Percentiles rank a stretch among this genome's conserved stretches.
Evolutionary conservation across 2,329 filamentous ascomycete species (phyloP).

Genomic region (Alternaria burnsii): DNA sequence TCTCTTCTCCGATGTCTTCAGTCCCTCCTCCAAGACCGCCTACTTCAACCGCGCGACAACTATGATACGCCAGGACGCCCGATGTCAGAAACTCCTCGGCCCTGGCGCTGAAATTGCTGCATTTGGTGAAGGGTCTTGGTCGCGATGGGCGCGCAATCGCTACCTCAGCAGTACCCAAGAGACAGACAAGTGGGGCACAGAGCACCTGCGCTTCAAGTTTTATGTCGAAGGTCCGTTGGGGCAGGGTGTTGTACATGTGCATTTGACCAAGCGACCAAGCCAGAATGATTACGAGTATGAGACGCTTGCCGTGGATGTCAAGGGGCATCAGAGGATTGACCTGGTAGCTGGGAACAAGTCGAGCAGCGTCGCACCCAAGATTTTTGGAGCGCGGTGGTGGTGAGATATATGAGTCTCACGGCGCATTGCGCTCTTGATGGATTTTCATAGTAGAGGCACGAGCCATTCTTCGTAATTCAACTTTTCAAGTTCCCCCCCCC

Average conservation of each 20-base stretch:
- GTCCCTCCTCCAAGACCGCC: slow-evolving; percentile 78
- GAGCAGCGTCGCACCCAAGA: slow-evolving; percentile 44
- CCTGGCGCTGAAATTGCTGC: slow-evolving; percentile 77
- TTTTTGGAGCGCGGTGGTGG: slow-evolving; percentile 51
- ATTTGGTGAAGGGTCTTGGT: slow-evolving; percentile 81
- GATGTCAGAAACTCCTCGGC: slow-evolving; percentile 78
- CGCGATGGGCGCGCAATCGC: slow-evolving; percentile 77
- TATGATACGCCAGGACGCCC: slow-evolving; percentile 75
- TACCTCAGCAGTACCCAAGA: slow-evolving; percentile 69
- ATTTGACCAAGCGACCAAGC: slow-evolving; percentile 75
- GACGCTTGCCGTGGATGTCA: slow-evolving; percentile 81
- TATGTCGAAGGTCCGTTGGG: slow-evolving; percentile 80
- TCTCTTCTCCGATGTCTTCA: slow-evolving; percentile 50
- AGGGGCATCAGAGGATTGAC: slow-evolving; percentile 64
- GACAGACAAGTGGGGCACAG: slow-evolving; percentile 76
- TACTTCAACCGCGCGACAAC: slow-evolving; percentile 89
- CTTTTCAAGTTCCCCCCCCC: neutral
- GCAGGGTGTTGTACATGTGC: slow-evolving; percentile 76
- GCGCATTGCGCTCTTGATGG: neutral
- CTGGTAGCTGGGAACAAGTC: slow-evolving; percentile 40
- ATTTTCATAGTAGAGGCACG: neutral
- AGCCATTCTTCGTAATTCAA: neutral
- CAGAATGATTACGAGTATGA: slow-evolving; percentile 78
- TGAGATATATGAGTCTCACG: slow-evolving; percentile 13
- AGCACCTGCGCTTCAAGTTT: slow-evolving; percentile 87